Conservation (phyloP, 257 asterid species). For the Jasminum sambac region DNA sequence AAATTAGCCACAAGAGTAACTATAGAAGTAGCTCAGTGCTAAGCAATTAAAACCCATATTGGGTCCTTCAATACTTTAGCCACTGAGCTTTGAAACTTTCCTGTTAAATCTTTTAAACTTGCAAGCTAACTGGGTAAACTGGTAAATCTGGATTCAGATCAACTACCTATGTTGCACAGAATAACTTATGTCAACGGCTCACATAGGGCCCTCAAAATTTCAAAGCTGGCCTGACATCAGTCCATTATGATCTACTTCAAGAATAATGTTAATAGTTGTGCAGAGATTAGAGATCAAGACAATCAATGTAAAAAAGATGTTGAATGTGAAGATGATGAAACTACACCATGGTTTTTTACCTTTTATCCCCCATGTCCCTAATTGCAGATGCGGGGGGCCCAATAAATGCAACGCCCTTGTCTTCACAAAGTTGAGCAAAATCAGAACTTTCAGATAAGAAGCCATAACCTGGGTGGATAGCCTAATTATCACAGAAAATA, state of each 20-base stretch:
- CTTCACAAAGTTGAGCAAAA: constrained; percentile 91
- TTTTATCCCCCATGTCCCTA: constrained; percentile 98
- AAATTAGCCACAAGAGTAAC: too few species aligned
- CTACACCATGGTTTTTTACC: constrained; percentile 43
- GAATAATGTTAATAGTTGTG: background rate
- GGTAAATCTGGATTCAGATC: too few species aligned
- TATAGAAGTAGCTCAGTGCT: too few species aligned
- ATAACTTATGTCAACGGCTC: too few species aligned
- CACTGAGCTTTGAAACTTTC: too few species aligned
- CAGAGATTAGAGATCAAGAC: background rate
- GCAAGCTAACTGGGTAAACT: too few species aligned
- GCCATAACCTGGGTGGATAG: constrained; percentile 99
- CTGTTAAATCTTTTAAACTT: too few species aligned
- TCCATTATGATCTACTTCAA: background rate
- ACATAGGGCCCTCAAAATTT: too few species aligned
- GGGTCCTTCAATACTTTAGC: too few species aligned
- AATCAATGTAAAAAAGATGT: background rate
- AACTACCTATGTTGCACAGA: too few species aligned
- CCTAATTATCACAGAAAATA: constrained; percentile 66
- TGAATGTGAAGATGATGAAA: constrained; percentile 2
- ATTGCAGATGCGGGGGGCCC: constrained; percentile 99
- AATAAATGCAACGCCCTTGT: constrained; percentile 72
- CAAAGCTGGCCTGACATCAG: background rate
- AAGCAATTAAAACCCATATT: too few species aligned
- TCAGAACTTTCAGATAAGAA: constrained; percentile 95